Evolutionary conservation across 2,329 filamentous ascomycete species (phyloP), one percentile per base, ranked within the genome.

Genomic region (Phialophora tarda): DNA sequence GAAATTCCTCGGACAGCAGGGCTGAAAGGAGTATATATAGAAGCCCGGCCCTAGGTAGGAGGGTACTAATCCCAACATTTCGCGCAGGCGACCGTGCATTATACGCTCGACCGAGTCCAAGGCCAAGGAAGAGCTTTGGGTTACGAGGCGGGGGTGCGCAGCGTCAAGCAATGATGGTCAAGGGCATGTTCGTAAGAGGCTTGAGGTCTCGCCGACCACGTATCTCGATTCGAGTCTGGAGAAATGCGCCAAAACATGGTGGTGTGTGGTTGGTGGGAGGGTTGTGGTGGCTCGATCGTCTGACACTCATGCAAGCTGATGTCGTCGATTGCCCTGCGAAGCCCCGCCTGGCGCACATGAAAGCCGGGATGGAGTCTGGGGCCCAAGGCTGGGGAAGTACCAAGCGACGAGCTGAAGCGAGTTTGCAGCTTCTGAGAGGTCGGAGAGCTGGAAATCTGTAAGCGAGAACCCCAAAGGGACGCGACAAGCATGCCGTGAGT

Each of bases 381-480:
- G 53, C 24, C 44, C 38, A 48, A 47, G 59, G 55, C 57, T 63
- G 64, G 56, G 64, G 64, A 63, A 66, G 59, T 63, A 32, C 54
- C 24, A 63, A 57, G 64, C 64, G 59, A 66, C 47, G 64, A 44
- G 55, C n/a, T 14, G 56, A 48, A 58, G 32, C 34, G 26, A 58
- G 55, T 47, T 38, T 64, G 57, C 24, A 21, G 58, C 59, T 47
- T 66, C 51, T 66, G 41, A 62, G 44, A 53, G 32, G 28, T 17
- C 32, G 55, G 51, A 30, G 53, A 51, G 50, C 51, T 44, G 56
- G 55, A 48, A 44, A 59, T 48, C 57, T 47, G 56, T 38, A 59
- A 59, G 55, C 63, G 50, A 65, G 50, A 56, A 23, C n/a, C 7
- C 56, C 21, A 26, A 28, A 32, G 34, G 38, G 32, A 58, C 53